These are phyloP conservation scores for Lonicera japonica DNA, from an alignment of 129 eudicot genomes.

Conservation along the genomic window DNA sequence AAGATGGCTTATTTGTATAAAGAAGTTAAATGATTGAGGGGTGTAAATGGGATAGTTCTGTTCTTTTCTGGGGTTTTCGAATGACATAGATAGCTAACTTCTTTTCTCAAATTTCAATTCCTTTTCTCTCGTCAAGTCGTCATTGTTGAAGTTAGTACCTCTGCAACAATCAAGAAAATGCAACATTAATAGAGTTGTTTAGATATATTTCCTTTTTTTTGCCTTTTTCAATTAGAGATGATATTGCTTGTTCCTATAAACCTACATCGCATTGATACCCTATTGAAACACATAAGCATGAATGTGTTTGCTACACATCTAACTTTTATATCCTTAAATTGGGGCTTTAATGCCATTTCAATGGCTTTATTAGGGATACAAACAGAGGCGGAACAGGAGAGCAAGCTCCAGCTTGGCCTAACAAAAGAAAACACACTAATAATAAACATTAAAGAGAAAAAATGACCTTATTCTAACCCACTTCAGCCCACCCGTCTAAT, in stretches of 20 bases:
- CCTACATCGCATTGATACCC: no score
- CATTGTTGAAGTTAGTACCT: neutral
- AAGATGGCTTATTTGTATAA: slow-evolving; percentile 22
- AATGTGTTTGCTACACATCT: neutral
- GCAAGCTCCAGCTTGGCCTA: no score
- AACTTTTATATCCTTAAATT: no score
- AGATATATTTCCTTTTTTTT: neutral
- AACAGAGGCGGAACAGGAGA: no score
- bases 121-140: neutral
- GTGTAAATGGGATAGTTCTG: slow-evolving; percentile 34
- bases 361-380: no score
- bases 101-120: slow-evolving; percentile 3
- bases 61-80: slow-evolving; percentile 23
- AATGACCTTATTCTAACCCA: no score
- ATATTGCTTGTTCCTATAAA: no score
- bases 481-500: no score
- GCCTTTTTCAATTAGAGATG: neutral
- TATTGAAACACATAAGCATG: neutral
- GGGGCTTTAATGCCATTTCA: no score
- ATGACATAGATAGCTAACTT: slow-evolving; percentile 18
- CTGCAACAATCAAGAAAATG: neutral
- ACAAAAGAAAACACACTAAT: no score
- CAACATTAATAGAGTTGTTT: neutral
- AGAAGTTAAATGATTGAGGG: slow-evolving; percentile 23
- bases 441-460: no score